Conservation (phyloP, 768 basidiomycete genomes). For the Russula foetens region DNA sequence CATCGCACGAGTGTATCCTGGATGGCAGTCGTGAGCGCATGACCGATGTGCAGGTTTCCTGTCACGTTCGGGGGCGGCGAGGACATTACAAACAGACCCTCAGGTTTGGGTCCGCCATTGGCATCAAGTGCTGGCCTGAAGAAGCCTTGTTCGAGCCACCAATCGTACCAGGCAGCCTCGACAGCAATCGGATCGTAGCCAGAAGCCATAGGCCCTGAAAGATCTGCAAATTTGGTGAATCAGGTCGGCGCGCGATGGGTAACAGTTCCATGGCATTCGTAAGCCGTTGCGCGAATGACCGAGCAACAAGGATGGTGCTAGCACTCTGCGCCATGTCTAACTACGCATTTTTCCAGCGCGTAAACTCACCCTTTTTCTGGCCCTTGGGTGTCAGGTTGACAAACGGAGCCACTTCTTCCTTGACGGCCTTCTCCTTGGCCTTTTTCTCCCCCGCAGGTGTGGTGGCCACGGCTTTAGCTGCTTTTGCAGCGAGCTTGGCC, state of each 20-base stretch:
- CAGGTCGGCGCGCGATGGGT: background rate
- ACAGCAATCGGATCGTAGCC: slow-evolving; percentile 94
- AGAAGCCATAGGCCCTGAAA: slow-evolving; percentile 79
- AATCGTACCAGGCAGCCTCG: slow-evolving; percentile 95
- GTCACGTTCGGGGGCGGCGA: slow-evolving; percentile 96
- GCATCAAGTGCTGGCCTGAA: slow-evolving; percentile 66
- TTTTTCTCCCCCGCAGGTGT: slow-evolving; percentile 54
- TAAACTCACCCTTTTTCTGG: slow-evolving; percentile 78
- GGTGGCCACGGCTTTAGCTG: slow-evolving; percentile 38
- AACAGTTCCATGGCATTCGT: background rate
- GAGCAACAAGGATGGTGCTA: no score
- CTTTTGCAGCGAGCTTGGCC: slow-evolving; percentile 67
- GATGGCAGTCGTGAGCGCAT: slow-evolving; percentile 85
- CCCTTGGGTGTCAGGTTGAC: slow-evolving; percentile 86
- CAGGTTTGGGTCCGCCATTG: slow-evolving; percentile 50
- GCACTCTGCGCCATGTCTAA: no score
- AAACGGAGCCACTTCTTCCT: slow-evolving; percentile 62
- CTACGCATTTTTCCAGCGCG: background rate
- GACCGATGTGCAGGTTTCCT: slow-evolving; percentile 91
- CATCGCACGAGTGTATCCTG: slow-evolving; percentile 88
- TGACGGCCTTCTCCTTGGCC: slow-evolving; percentile 68
- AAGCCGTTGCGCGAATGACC: no score
- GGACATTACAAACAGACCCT: slow-evolving; percentile 53
- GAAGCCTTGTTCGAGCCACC: slow-evolving; percentile 90
- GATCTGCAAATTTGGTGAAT: slow-evolving; percentile 40